Base-by-base conservation (phyloP, 169 alveolate species). In the Plasmodium fragile region DNA sequence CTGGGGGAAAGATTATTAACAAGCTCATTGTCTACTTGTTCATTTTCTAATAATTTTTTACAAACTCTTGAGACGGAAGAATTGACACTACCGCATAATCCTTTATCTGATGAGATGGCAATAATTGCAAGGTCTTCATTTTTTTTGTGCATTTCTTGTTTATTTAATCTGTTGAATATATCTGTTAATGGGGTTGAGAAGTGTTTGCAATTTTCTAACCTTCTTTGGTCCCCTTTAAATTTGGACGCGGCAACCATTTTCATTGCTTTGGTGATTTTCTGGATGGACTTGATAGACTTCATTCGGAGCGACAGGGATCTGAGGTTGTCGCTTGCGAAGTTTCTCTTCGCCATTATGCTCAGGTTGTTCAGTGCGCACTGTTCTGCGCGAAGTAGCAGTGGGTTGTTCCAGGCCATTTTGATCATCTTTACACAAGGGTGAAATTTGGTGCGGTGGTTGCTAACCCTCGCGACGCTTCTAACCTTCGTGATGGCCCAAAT, bases 211-310 rank as follows among this genome's bases (percentile, higher is more conserved):
- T 93, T 89, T 93, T 94, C 97, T 94, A 97, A 83, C 22, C 98
- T 92, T 52, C 96, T 92, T 70, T 97, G 98, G 82, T 98, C 99
- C 52, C 97, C 97, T 84, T 96, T 98, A 95, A 98, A 97, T 83
- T 98, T 98, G 18, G 99, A 96, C n/a, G 99, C 99, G 28, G 99
- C 99, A 94, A 98, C 98, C 99, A 98, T 98, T 97, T 98, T 97
- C 99, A 97, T 98, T 92, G 99, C 99, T 93, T 98, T 97, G 30
- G 97, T 96, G 45, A 96, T 96, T 98, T 98, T 98, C 93, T 98
- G 99, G 92, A 98, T 98, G 22, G 99, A 97, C 79, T 96, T 97
- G 81, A 98, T 98, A 2, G 99, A 98, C 95, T 98, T 98, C 97
- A 98, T 98, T 83, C 99, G 97, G 28, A 95, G 96, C 75, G 97